Evolutionary conservation across 2,329 filamentous ascomycete genomes (phyloP), one percentile per base, ranked within the genome.

Genomic region (Epicoccum nigrum): DNA sequence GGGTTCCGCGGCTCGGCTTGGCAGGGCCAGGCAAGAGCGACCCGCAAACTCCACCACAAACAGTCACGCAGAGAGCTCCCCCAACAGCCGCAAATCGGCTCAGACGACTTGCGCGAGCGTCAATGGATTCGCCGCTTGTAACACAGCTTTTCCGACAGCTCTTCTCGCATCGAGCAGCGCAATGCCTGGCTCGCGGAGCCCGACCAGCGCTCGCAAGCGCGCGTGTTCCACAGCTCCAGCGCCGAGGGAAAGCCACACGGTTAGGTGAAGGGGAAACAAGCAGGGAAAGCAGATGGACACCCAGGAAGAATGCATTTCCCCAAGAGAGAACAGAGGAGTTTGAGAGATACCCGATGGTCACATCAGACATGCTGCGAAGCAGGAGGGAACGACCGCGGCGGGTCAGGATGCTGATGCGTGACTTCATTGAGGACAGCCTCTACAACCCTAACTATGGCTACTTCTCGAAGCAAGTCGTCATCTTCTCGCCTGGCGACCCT

Each of bases 361-460:
- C 92, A 7, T 84, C 91, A n/a, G 82, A 88, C 59, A 86, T 91
- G 55, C 77, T 99, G 60, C 86, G 87, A 61, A 79, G 75, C 60
- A 82, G 89, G 45, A 86, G 79, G 45, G 87, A 96, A 69, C 81
- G 94, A 67, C 94, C 94, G 35, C 84, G 84, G 68, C 83, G 89
- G 72, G 92, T 96, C 61, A 97, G 96, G 83, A 99, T 99, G 94
- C 78, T 97, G 68, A 89, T 95, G 71, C 84, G 95, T 60, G 95
- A 99, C 80, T 99, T 99, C 70, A 94, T 99, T 69, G 94, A 99
- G 74, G 92, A 97, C 77, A 94, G 90, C 70, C 78, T 97, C 12
- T 97, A 97, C 72, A 97, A 97, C 69, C 92, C 92, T 0, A 82
- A 90, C 62, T 97, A 97, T 70, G 92, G 93, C 62, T 97, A 97